phyloP scores from a whole-genome alignment of 2,329 filamentous ascomycete species.

The Ophiocordyceps camponoti-floridani region DNA sequence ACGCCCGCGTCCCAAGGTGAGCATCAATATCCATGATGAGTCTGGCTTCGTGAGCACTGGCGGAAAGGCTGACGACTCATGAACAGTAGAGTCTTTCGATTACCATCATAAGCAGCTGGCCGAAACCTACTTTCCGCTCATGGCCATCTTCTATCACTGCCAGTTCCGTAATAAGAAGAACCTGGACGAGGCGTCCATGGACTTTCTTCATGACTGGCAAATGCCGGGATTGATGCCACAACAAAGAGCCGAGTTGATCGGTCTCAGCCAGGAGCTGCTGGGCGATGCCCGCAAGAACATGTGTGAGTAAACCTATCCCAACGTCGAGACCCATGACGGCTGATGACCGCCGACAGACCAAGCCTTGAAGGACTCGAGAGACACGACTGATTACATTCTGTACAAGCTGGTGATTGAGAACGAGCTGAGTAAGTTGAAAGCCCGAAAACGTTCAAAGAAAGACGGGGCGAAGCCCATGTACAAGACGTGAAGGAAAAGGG shows the following conservation, averaged over 20 bases:
- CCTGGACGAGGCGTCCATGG: slow-evolving; percentile 16
- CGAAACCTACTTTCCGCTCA: slow-evolving; percentile 18
- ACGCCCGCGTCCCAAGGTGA: slow-evolving; percentile 6
- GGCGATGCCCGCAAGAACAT: slow-evolving; percentile 13
- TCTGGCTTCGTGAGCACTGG: too few relatives aligned
- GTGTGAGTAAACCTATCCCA: slow-evolving; percentile 11
- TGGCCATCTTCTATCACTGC: slow-evolving; percentile 21
- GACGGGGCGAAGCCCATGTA: slow-evolving; percentile 6
- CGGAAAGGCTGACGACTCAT: background rate
- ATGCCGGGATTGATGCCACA: slow-evolving; percentile 9
- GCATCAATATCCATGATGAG: slow-evolving; percentile 3
- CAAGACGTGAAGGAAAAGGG: slow-evolving; percentile 3
- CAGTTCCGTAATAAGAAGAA: slow-evolving; percentile 22
- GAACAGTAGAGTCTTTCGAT: slow-evolving; percentile 5
- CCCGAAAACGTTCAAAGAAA: slow-evolving; percentile 12
- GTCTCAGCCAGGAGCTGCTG: slow-evolving; percentile 13
- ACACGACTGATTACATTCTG: slow-evolving; percentile 15
- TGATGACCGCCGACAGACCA: slow-evolving; percentile 12
- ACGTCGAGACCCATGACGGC: background rate
- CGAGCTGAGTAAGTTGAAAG: slow-evolving; percentile 20
- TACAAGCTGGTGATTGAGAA: slow-evolving; percentile 18
- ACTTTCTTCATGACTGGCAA: slow-evolving; percentile 15
- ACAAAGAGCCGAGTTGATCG: slow-evolving; percentile 8
- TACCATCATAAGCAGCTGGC: slow-evolving; percentile 11
- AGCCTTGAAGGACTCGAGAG: slow-evolving; percentile 12